phyloP scores from a whole-genome alignment of 139 green algal species.

The Marvania coccoides region DNA sequence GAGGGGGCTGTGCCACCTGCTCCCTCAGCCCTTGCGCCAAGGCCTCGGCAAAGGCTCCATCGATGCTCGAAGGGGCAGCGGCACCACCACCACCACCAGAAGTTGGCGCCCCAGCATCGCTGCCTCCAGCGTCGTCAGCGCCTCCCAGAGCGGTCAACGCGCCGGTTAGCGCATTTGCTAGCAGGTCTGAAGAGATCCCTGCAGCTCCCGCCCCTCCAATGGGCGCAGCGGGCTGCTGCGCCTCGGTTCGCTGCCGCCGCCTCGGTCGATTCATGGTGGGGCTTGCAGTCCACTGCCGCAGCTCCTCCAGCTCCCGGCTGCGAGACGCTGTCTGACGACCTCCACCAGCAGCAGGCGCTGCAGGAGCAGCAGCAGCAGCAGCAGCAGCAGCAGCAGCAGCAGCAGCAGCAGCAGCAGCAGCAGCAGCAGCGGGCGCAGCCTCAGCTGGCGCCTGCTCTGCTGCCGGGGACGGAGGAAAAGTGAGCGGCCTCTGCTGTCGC shows the following conservation, averaged over 20 bases:
- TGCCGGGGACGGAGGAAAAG: too few species aligned
- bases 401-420: too few species aligned
- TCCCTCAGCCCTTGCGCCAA: slow-evolving; percentile 57
- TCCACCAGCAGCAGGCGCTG: slow-evolving; percentile 1
- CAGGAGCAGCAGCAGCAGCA: neutral
- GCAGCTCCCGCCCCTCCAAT: neutral
- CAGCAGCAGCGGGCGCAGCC: too few species aligned
- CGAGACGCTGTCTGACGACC: neutral
- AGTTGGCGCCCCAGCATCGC: too few species aligned
- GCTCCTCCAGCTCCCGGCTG: neutral
- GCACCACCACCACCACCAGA: too few species aligned
- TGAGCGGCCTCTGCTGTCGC: neutral
- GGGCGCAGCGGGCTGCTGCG: neutral
- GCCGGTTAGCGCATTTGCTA: too few species aligned
- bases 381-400: too few species aligned
- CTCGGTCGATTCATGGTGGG: neutral
- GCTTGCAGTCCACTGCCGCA: neutral
- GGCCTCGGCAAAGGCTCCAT: slow-evolving; percentile 67
- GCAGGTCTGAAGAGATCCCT: too few species aligned
- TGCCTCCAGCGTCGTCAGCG: neutral
- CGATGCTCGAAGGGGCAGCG: slow-evolving; percentile 50
- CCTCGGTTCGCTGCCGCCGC: slow-evolving; percentile 2
- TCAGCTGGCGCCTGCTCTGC: too few species aligned
- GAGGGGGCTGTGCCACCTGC: slow-evolving; percentile 25
- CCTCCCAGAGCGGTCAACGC: too few species aligned